Evolutionary conservation across 2,329 filamentous ascomycete genomes (phyloP), one percentile per base, ranked within the genome.

Genomic region (Parastagonospora nodorum): DNA sequence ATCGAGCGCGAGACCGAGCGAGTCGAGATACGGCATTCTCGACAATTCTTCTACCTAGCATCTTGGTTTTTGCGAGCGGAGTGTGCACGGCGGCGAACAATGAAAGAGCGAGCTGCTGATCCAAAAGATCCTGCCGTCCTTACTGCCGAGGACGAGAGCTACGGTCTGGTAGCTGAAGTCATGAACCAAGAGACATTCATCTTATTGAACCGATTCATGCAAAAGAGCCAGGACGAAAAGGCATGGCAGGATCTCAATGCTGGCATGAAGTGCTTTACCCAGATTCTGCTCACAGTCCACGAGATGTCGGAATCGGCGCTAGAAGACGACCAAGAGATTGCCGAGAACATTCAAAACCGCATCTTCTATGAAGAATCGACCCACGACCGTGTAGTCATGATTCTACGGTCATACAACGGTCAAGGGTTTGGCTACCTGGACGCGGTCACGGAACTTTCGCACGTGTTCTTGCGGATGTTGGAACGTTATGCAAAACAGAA

Each of bases 361-460:
- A 90, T 99, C n/a, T 99, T 99, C 72, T 99, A 99, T 75, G 94
- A 99, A 74, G 92, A 97, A 68, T 85, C 90, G 0, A 97, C 92
- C 0, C 92, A 99, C 66, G 93, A 99, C 55, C 83, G 89, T 19
- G 84, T 99, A 44, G 83, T 93, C 28, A 84, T 86, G 51, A 89
- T 97, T 45, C 81, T 93, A 1, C 83, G 88, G 56, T 87, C 83
- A n/a, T 97, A 95, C 77, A 96, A 95, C 61, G 90, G 93, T 53
- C 94, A 97, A 75, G 89, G 90, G 0, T 94, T 97, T 62, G 90
- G 92, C 48, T 99, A 97, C 62, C 82, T 99, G 1, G 92, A 99
- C 73, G 88, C 92, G 5, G 88, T 88, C 50, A 97, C 93, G 1
- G 93, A 99, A 65, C 84, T 97, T 33, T 83, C 89, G 0, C 92